phyloP scores from a whole-genome alignment of 805 yeast genomes.

The Hanseniaspora mollemarum region DNA sequence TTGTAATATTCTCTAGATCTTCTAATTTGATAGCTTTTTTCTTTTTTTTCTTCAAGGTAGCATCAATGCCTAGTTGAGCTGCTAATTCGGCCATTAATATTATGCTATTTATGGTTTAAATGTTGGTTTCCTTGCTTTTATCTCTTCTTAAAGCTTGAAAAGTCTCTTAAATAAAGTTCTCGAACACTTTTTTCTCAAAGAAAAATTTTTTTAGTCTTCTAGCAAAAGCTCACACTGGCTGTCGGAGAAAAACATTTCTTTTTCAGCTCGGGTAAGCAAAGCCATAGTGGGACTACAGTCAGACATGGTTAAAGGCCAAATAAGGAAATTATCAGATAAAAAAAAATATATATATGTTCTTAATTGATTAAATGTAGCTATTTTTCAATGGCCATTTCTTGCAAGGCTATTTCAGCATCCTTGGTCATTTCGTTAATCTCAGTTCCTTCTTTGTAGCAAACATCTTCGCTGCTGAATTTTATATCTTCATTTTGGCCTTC shows the following conservation, averaged over 20 bases:
- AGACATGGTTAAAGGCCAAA: not conserved
- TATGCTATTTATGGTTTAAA: not conserved
- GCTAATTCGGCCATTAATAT: conserved; percentile 26
- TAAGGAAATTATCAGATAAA: not conserved
- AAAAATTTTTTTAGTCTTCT: not conserved
- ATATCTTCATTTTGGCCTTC: conserved; percentile 22
- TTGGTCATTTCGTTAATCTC: conserved; percentile 41
- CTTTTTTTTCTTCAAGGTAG: conserved; percentile 66
- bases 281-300: not conserved
- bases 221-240: not conserved
- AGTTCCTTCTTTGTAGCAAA: conserved; percentile 38
- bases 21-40: conserved; percentile 36
- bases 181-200: not conserved
- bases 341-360: not conserved
- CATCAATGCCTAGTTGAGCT: conserved; percentile 53
- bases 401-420: conserved; percentile 36
- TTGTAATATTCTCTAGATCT: conserved; percentile 38
- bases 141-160: not conserved
- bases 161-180: not conserved
- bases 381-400: conserved; percentile 25
- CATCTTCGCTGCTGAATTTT: conserved; percentile 23
- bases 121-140: not conserved
- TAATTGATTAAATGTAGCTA: not conserved
- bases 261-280: not conserved
- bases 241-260: conserved; percentile 1